Evolutionary conservation across 2,329 filamentous ascomycete genomes (phyloP).

Genomic region (Volutella citrinella): DNA sequence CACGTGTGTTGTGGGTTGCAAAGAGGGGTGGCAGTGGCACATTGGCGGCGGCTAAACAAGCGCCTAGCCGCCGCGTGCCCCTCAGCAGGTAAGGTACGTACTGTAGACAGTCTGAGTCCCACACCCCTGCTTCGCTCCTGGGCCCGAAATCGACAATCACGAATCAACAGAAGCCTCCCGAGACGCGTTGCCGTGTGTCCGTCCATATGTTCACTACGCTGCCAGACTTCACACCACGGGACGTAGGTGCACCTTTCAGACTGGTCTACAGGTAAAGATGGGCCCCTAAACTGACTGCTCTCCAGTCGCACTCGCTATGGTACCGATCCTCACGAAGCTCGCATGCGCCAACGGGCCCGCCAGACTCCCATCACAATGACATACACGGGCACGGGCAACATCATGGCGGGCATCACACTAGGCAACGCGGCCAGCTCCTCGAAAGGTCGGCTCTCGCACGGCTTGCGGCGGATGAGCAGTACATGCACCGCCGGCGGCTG

Average conservation of each 20-base stretch:
- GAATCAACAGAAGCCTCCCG: too few relatives aligned
- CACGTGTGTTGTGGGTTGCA: too few relatives aligned
- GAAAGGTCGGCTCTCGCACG: slow-evolving; percentile 63
- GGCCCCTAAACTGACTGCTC: slow-evolving; percentile 12
- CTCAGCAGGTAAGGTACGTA: too few relatives aligned
- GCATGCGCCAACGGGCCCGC: slow-evolving; percentile 31
- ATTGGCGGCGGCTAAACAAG: too few relatives aligned
- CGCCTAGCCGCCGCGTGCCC: too few relatives aligned
- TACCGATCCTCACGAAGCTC: slow-evolving; percentile 63
- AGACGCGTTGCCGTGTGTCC: too few relatives aligned
- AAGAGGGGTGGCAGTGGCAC: too few relatives aligned
- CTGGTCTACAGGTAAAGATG: too few relatives aligned
- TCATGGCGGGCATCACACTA: slow-evolving; percentile 31
- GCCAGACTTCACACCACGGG: slow-evolving; percentile 66
- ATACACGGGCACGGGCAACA: slow-evolving; percentile 19
- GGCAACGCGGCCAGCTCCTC: slow-evolving; percentile 43
- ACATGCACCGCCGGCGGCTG: slow-evolving; percentile 70
- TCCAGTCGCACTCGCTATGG: slow-evolving; percentile 70
- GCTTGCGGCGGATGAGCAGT: slow-evolving; percentile 73
- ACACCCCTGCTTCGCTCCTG: too few relatives aligned
- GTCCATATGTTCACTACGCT: slow-evolving; percentile 59
- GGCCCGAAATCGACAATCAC: too few relatives aligned
- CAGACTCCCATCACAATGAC: slow-evolving; percentile 30
- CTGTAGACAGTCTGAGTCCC: too few relatives aligned
- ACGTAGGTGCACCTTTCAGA: too few relatives aligned